Evolutionary conservation across 257 asterid genomes (phyloP), one percentile per base, ranked within the genome.

Genomic region (Scutellaria barbata): DNA sequence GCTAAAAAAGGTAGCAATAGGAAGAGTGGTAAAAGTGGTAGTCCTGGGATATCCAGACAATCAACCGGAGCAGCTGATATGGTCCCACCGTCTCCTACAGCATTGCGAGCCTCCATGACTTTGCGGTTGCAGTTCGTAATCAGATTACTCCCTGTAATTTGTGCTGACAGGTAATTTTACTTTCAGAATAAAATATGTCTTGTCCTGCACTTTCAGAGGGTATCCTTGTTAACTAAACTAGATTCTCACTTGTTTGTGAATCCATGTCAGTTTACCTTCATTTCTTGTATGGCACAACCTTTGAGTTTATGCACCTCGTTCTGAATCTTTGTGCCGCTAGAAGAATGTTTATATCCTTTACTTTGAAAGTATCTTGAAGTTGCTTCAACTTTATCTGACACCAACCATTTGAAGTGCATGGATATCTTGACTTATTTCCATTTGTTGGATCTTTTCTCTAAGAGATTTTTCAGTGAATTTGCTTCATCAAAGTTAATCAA

Each of bases 61-160:
- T 48, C 87, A 13, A 50, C 85, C 45, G 92, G 66, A 41, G 67
- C 90, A 33, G 79, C 84, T 68, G 98, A 95, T 75, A 84, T 84
- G 18, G 83, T 92, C 30, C 98, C 95, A 50, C 96, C 97, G 81
- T 81, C 96, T 57, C 95, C 97, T 41, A 88, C 90, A 18, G 98
- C 97, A 39, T 75, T 95, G 78, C 89, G 98, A 72, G 92, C 98
- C 74, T 92, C 98, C 56, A 75, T 95, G 92, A 81, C 92, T 62
- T 77, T 95, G 90, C 90, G 99, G 39, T 75, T 95, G 89, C 97
- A 88, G 77, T 92, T 95, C 81, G 85, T 95, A 61, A 81, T 95
- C 79, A 88, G 96, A 81, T 76, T 95, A 69, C 96, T 95, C 68
- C 97, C 98, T 62, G 76, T 87, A 52, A 87, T 92, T 71, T 95